Evolutionary conservation across 768 basidiomycete genomes (phyloP).

Genomic region (Amanita subjunquillea): DNA sequence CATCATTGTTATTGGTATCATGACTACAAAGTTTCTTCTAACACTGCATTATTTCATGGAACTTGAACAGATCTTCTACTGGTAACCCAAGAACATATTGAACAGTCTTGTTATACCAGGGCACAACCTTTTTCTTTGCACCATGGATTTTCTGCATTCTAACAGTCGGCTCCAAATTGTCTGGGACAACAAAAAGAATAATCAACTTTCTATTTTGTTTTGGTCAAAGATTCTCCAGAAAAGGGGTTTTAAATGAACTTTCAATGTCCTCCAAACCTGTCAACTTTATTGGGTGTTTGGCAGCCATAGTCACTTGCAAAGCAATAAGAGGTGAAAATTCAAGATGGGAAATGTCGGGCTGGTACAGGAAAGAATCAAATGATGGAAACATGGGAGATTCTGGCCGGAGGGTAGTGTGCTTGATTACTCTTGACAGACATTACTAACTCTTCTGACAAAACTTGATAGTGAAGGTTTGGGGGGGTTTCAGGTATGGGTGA

Average conservation of each 20-base stretch:
- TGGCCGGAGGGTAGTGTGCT: background rate
- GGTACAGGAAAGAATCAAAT: too few species aligned
- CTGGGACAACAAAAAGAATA: background rate
- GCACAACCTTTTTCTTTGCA: background rate
- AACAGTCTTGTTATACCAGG: background rate
- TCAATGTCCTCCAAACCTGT: background rate
- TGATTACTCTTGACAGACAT: background rate
- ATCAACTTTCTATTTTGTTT: background rate
- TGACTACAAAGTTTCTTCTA: too few species aligned
- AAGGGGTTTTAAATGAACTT: background rate
- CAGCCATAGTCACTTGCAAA: background rate
- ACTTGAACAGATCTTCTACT: background rate
- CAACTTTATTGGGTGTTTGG: background rate
- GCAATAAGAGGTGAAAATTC: background rate
- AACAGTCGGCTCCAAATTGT: background rate
- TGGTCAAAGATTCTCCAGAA: background rate
- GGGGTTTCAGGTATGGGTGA: background rate
- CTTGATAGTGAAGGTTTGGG: background rate
- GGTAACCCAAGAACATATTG: background rate
- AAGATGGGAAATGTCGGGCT: background rate
- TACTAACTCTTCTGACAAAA: background rate
- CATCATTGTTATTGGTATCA: too few species aligned
- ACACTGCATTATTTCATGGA: too few species aligned
- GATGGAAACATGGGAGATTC: background rate
- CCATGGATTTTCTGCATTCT: background rate